A percentile compares a stretch with the other conserved stretches of the same genome.
Conservation (phyloP, 495 filamentous ascomycete species). For the Podospora sp. region DNA sequence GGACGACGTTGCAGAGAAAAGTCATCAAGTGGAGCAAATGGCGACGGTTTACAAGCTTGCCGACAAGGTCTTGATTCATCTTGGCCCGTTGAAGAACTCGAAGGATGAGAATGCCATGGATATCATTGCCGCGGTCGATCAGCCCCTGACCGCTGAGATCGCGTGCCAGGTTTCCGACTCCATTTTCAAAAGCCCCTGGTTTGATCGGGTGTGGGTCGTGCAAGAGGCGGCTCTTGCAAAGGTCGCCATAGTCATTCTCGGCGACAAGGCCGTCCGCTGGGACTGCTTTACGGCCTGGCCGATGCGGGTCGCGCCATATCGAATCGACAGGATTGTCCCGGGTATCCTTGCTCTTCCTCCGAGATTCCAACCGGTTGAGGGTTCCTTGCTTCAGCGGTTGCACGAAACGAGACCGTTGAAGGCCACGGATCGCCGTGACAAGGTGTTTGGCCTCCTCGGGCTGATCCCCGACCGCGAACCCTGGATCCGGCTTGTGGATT, state of each 20-base stretch:
- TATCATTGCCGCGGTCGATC: not conserved
- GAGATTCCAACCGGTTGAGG: not conserved
- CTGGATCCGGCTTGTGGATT: not conserved
- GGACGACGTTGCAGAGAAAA: not conserved
- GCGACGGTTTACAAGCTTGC: not conserved
- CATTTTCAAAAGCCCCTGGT: not conserved
- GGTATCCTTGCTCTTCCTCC: not conserved
- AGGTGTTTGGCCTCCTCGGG: not conserved
- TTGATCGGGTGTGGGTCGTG: not conserved
- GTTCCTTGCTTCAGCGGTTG: not conserved
- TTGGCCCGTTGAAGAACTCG: not conserved
- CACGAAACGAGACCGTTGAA: not conserved
- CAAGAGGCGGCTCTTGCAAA: not conserved
- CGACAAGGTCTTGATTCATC: not conserved
- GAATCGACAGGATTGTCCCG: not conserved
- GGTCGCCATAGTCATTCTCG: not conserved
- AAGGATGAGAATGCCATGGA: not conserved
- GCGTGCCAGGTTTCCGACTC: not conserved
- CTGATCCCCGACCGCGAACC: not conserved
- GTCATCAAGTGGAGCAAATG: not conserved
- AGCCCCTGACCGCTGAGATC: too few species aligned
- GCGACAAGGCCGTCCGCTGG: not conserved
- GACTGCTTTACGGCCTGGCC: not conserved
- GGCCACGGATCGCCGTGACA: not conserved
- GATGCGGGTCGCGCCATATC: too few species aligned